Evolutionary conservation across 176 grass and related monocot species (phyloP).

Genomic region (Zoysia japonica): DNA sequence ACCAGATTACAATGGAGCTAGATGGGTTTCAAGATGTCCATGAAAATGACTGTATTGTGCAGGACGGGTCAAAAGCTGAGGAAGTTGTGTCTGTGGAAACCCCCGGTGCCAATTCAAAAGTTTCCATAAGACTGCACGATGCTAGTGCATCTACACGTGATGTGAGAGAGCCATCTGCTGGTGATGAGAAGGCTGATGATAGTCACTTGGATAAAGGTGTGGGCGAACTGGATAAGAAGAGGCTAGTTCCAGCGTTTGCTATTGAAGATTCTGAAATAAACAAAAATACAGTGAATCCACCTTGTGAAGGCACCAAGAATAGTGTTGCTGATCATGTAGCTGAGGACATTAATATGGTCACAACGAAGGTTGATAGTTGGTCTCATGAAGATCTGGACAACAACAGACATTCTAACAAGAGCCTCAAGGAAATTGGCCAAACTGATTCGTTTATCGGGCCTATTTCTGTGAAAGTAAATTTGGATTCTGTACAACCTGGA

Average conservation of each 20-base stretch:
- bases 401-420: constrained; percentile 25
- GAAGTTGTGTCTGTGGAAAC: constrained; percentile 35
- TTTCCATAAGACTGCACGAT: constrained; percentile 31
- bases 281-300: constrained; percentile 25
- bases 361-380: constrained; percentile 22
- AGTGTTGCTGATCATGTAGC: constrained; percentile 33
- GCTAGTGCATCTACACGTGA: constrained; percentile 36
- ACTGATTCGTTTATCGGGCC: constrained; percentile 13
- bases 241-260: constrained; percentile 22
- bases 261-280: constrained; percentile 22
- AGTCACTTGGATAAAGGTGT: constrained; percentile 31
- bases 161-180: constrained; percentile 32
- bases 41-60: constrained; percentile 28
- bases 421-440: constrained; percentile 43
- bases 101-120: constrained; percentile 48
- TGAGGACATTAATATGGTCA: constrained; percentile 31
- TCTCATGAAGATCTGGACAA: constrained; percentile 37
- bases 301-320: constrained; percentile 18
- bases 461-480: constrained; percentile 34
- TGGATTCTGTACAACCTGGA: constrained; percentile 38
- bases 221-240: constrained; percentile 30
- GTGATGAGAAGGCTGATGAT: constrained; percentile 39
- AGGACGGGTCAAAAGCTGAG: constrained; percentile 23
- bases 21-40: constrained; percentile 34
- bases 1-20: constrained; percentile 36